phyloP scores from a whole-genome alignment of 2,329 filamentous ascomycete species.

The Sclerotiophoma versabilis region DNA sequence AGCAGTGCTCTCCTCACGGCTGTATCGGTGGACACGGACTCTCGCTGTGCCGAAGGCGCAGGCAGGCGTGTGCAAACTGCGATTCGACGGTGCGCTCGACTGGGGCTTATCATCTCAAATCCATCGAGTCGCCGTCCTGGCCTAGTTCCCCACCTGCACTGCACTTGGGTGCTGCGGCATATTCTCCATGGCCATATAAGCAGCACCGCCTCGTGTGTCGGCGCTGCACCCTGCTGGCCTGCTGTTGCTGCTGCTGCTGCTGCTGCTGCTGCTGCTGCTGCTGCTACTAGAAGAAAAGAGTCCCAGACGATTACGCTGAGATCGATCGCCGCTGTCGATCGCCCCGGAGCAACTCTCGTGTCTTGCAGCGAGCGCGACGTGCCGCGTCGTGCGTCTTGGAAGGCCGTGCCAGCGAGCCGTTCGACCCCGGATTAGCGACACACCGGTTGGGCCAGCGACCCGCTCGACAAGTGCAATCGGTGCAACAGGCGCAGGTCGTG shows the following conservation, averaged over 20 bases:
- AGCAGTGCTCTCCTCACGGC: neutral
- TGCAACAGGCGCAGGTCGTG: conserved; percentile 8
- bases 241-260: too few relatives aligned
- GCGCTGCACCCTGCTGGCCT: neutral
- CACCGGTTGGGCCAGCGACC: conserved; percentile 5
- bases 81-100: conserved; percentile 11
- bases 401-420: neutral
- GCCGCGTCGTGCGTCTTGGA: conserved; percentile 17
- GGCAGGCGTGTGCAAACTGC: conserved; percentile 6
- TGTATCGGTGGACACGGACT: conserved; percentile 3
- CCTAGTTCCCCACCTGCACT: conserved; percentile 33
- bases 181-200: conserved; percentile 14
- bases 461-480: conserved; percentile 5
- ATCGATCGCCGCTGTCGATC: conserved; percentile 19
- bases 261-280: too few relatives aligned
- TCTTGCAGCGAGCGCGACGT: conserved; percentile 16
- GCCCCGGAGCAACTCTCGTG: conserved; percentile 6
- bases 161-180: conserved; percentile 7
- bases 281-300: too few relatives aligned
- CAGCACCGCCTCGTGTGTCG: conserved; percentile 5
- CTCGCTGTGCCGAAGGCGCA: conserved; percentile 3
- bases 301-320: conserved; percentile 8
- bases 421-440: conserved; percentile 14
- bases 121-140: conserved; percentile 56
- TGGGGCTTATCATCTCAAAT: conserved; percentile 14